Percentiles rank a stretch among this genome's conserved stretches.
Evolutionary conservation across 1,139 yeast species (phyloP).

Genomic region (Kodamaea fungicola): DNA sequence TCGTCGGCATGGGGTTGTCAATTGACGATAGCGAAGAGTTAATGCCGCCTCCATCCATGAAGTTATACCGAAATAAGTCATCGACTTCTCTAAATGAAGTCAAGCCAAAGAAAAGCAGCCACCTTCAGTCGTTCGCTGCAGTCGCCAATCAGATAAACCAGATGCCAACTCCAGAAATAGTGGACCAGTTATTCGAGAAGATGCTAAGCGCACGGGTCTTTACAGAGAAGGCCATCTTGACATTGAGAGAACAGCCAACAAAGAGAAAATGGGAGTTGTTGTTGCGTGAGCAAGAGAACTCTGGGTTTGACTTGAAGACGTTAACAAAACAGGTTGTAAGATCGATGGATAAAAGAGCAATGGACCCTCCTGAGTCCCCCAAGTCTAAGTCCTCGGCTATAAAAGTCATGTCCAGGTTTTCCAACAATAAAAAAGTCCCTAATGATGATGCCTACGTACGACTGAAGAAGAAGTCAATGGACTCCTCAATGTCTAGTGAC

Average conservation of each 20-base stretch:
- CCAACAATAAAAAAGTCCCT: slow-evolving; percentile 11
- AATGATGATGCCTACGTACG: slow-evolving; percentile 11
- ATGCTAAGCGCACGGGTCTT: slow-evolving; percentile 38
- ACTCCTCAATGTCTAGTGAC: slow-evolving; percentile 12
- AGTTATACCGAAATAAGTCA: slow-evolving; percentile 10
- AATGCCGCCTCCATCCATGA: slow-evolving; percentile 19
- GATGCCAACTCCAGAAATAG: slow-evolving; percentile 35
- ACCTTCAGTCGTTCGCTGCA: slow-evolving; percentile 31
- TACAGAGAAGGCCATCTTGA: slow-evolving; percentile 30
- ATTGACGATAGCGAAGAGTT: slow-evolving; percentile 17
- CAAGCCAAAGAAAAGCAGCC: slow-evolving; percentile 6
- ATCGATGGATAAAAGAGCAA: neutral
- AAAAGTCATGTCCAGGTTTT: slow-evolving; percentile 12
- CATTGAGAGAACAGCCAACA: slow-evolving; percentile 30
- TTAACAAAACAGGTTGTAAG: slow-evolving; percentile 13
- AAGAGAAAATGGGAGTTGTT: slow-evolving; percentile 46
- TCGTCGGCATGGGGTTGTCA: slow-evolving; percentile 5
- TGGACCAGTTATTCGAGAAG: slow-evolving; percentile 38
- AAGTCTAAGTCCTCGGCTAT: slow-evolving; percentile 11
- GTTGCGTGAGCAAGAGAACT: slow-evolving; percentile 40
- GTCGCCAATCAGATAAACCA: slow-evolving; percentile 30
- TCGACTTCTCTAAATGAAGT: slow-evolving; percentile 13
- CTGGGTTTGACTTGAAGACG: slow-evolving; percentile 31
- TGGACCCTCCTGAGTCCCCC: slow-evolving; percentile 6
- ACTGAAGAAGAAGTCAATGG: slow-evolving; percentile 14